These are phyloP conservation scores for Nicotiana obtusifolia DNA, from an alignment of 257 asterid species.

Conservation along the genomic window DNA sequence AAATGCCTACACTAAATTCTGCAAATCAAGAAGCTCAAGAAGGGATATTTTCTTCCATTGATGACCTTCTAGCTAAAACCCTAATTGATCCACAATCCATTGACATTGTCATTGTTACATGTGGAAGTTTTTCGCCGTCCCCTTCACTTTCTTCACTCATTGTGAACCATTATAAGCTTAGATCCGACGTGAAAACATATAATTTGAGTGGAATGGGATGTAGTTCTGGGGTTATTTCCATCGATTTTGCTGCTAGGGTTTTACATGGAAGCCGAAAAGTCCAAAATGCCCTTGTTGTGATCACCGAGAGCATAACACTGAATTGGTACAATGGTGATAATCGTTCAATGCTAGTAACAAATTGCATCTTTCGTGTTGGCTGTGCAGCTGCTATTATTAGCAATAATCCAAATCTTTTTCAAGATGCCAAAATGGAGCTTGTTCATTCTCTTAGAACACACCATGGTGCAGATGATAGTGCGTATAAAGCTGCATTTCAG, in stretches of 20 bases:
- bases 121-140: constrained; percentile 51
- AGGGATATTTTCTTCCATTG: constrained; percentile 49
- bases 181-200: constrained; percentile 51
- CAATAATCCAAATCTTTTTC: constrained; percentile 33
- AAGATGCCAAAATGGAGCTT: constrained; percentile 48
- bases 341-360: constrained; percentile 64
- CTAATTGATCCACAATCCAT: constrained; percentile 24
- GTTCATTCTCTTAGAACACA: constrained; percentile 50
- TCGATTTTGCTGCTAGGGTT: constrained; percentile 59
- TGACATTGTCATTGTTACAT: constrained; percentile 47
- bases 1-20: constrained; percentile 27
- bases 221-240: constrained; percentile 47
- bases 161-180: constrained; percentile 44
- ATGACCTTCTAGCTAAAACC: constrained; percentile 44
- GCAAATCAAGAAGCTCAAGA: constrained; percentile 60
- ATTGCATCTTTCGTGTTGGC: constrained; percentile 64
- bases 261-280: constrained; percentile 29
- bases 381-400: constrained; percentile 52
- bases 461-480: constrained; percentile 50
- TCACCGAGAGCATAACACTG: constrained; percentile 46
- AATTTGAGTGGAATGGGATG: constrained; percentile 78
- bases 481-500: constrained; percentile 49
- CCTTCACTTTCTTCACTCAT: constrained; percentile 57
- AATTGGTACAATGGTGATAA: constrained; percentile 59
- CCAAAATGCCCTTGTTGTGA: constrained; percentile 52